Percentiles rank a stretch among this genome's conserved stretches.
phyloP scores from a whole-genome alignment of 2,329 filamentous ascomycete genomes.

The Didymella arachidicola region DNA sequence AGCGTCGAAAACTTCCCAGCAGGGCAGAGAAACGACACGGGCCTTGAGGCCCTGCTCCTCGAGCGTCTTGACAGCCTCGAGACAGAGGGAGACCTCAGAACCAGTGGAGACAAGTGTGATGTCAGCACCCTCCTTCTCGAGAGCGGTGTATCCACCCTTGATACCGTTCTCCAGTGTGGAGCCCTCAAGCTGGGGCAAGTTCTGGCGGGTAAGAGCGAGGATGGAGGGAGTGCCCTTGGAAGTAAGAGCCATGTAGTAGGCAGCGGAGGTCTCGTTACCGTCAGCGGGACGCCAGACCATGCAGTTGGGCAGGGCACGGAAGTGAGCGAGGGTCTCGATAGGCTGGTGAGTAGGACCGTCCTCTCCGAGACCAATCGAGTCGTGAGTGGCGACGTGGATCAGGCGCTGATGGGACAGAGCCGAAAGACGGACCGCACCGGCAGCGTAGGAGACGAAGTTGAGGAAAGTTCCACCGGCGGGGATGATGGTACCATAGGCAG shows the following conservation, averaged over 20 bases:
- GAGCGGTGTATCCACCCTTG: conserved; percentile 94
- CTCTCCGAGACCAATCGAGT: conserved; percentile 98
- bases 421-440: conserved; percentile 92
- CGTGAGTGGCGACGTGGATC: conserved; percentile 97
- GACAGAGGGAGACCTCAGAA: conserved; percentile 92
- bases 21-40: conserved; percentile 94
- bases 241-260: conserved; percentile 94
- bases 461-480: conserved; percentile 97
- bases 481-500: conserved; percentile 93
- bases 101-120: conserved; percentile 94
- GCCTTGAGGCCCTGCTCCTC: conserved; percentile 86
- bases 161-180: conserved; percentile 86
- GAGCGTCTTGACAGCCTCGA: conserved; percentile 91
- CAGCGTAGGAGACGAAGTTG: conserved; percentile 98
- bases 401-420: conserved; percentile 87
- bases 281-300: conserved; percentile 99
- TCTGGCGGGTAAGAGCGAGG: conserved; percentile 94
- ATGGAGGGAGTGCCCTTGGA: conserved; percentile 91
- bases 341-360: conserved; percentile 99
- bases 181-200: conserved; percentile 95
- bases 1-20: conserved; percentile 94
- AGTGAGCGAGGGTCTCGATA: conserved; percentile 97
- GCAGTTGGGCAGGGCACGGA: conserved; percentile 98
- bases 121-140: conserved; percentile 83
- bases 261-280: conserved; percentile 96